Percentiles rank a stretch among this genome's conserved stretches.
These are phyloP conservation scores for Trypanosoma lewisi DNA, from an alignment of 208 protist species.

Conservation along the genomic window DNA sequence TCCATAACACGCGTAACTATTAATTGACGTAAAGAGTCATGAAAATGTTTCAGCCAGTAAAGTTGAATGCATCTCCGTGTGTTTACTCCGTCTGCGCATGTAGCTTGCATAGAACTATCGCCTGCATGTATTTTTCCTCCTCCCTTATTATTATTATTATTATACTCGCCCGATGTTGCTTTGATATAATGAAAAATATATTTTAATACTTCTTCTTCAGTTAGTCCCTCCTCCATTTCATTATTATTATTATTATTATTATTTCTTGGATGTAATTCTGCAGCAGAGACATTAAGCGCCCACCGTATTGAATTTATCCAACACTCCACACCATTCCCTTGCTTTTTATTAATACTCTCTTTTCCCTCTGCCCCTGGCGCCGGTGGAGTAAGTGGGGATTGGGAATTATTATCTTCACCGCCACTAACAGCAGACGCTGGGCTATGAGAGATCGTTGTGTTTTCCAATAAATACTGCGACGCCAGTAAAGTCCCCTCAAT, in stretches of 20 bases:
- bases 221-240: neutral
- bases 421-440: no score
- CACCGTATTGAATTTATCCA: neutral
- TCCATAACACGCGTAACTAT: neutral
- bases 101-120: neutral
- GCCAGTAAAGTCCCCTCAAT: neutral
- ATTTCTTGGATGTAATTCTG: neutral
- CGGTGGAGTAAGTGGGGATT: no score
- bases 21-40: neutral
- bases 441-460: no score
- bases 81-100: neutral
- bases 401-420: no score
- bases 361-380: neutral
- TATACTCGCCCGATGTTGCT: no score
- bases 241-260: neutral
- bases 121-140: no score
- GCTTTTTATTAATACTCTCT: neutral
- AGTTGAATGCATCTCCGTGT: conserved; percentile 12
- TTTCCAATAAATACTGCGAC: neutral
- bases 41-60: conserved; percentile 21
- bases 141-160: no score
- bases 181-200: conserved; percentile 12
- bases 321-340: neutral
- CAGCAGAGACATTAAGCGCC: conserved; percentile 2
- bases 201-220: conserved; percentile 2